Base-by-base conservation (phyloP, 2,329 filamentous ascomycete species). In the Ascochyta clinopodiicola region DNA sequence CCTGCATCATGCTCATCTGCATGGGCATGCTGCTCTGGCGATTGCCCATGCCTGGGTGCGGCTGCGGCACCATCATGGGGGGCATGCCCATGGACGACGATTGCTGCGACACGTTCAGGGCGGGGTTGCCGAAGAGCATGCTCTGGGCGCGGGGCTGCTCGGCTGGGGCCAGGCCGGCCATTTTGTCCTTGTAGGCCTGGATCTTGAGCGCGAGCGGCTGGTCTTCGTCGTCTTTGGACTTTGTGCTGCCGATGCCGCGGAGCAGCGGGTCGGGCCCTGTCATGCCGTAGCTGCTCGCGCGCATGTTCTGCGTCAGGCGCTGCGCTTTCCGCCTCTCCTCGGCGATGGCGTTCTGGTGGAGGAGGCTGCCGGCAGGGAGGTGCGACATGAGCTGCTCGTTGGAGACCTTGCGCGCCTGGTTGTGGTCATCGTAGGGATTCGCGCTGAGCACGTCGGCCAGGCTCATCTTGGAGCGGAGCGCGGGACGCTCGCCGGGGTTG, bases 381-480 rank as follows among this genome's bases (percentile, higher is more conserved):
- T 71, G 63, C 2, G 69, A 67, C 24, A 74, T 37, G 12, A 77
- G 61, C 40, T 63, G 57, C 44, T 76, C 70, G 51, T 75, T 71
- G 10, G 69, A 72, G 1, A 76, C 67, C 56, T 73, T 75, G 59
- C 72, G 68, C 2, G 73, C 69, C 44, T 66, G 66, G 54, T 74
- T 62, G 51, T 64, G 64, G 4, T 66, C 61, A 52, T 73, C 69
- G 27, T 75, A 71, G 6, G 85, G 85, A 62, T 86, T 82, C 2
- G 80, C 79, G 55, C 82, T 77, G 9, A 89, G 80, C 5, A 90
- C 78, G 61, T 88, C 84, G 0, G 87, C 86, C 75, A 90, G 78
- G 62, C 82, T 86, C 52, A 84, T 77, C 6, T 79, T 78, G 2
- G 75, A 72, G 9, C 75, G 73, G 10, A 80, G 68, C 3, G 73